phyloP scores from a whole-genome alignment of 345 rosid species.

The Limnanthes douglasii region DNA sequence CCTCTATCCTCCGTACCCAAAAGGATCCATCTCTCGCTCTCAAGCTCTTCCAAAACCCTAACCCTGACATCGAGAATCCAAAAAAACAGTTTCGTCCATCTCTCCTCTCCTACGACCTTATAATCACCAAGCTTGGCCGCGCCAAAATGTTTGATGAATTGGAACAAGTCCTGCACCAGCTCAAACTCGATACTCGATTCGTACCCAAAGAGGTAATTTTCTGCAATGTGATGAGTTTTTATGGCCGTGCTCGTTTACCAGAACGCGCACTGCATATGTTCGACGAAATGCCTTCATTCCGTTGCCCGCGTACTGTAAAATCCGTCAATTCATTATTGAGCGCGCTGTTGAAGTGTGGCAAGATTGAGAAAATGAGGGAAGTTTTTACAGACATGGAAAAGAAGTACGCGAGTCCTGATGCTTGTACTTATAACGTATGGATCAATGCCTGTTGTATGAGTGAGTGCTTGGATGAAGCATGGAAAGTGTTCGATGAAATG shows the following conservation, averaged over 20 bases:
- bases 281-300: slow-evolving; percentile 51
- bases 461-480: slow-evolving; percentile 31
- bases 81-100: slow-evolving; percentile 29
- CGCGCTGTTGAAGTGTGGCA: slow-evolving; percentile 25
- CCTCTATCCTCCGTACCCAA: slow-evolving; percentile 53
- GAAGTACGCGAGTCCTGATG: slow-evolving; percentile 29
- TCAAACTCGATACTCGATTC: slow-evolving; percentile 29
- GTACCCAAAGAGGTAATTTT: slow-evolving; percentile 40
- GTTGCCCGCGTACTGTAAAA: slow-evolving; percentile 35
- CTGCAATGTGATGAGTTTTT: slow-evolving; percentile 44
- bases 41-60: slow-evolving; percentile 37
- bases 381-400: slow-evolving; percentile 20
- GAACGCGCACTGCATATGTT: slow-evolving; percentile 37
- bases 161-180: slow-evolving; percentile 39
- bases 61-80: slow-evolving; percentile 9
- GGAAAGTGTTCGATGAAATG: slow-evolving; percentile 53
- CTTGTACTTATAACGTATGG: slow-evolving; percentile 63
- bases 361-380: slow-evolving; percentile 26
- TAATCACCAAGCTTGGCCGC: slow-evolving; percentile 62
- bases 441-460: slow-evolving; percentile 22
- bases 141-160: slow-evolving; percentile 68
- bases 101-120: slow-evolving; percentile 58
- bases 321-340: slow-evolving; percentile 47
- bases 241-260: slow-evolving; percentile 34
- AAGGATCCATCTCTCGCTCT: slow-evolving; percentile 54